Evolutionary conservation across 176 grass and related monocot species (phyloP), one percentile per base, ranked within the genome.

Genomic region (Calamus simplicifolius): DNA sequence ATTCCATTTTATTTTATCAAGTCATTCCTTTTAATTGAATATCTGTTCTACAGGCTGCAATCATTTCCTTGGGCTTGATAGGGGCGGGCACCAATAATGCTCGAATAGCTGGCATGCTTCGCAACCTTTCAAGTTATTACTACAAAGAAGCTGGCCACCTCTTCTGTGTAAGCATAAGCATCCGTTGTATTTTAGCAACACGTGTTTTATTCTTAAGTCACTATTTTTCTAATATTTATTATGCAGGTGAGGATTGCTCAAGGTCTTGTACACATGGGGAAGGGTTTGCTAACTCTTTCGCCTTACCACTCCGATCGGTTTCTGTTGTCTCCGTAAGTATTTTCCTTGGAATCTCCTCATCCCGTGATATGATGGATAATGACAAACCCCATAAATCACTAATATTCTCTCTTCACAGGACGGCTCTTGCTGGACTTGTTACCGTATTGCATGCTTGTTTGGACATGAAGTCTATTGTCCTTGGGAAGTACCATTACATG

Each of bases 41-140:
- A 69, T 21, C 58, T 66, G 16, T 66, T 59, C 38, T 83, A 30
- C 69, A 98, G 93, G 84, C 87, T 71, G 87, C 93, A 5, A 98
- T 98, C 29, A 75, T 98, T 51, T 81, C 87, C 30, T 75, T 98
- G 70, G 93, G 93, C 18, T 98, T 98, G 54, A 85, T 92, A 72
- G 93, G 93, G 61, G 87, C 93, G 43, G 93, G 93, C 62, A 98
- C 93, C 62, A 98, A 98, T 59, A 98, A 98, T 78, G 87, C 93
- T 68, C 83, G 93, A 61, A 98, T 98, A 85, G 93, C 93, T 69
- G 76, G 81, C 79, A 98, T 98, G 87, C 93, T 98, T 79, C 87
- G 87, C 5, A 92, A 85, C 62, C 87, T 98, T 60, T 98, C 93
- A 60, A 98, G 93, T 87, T 98, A 98, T 77, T 98, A 98, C 67